Evolutionary conservation across 495 filamentous ascomycete species (phyloP), one percentile per base, ranked within the genome.

Genomic region (Xylaria palmicola): DNA sequence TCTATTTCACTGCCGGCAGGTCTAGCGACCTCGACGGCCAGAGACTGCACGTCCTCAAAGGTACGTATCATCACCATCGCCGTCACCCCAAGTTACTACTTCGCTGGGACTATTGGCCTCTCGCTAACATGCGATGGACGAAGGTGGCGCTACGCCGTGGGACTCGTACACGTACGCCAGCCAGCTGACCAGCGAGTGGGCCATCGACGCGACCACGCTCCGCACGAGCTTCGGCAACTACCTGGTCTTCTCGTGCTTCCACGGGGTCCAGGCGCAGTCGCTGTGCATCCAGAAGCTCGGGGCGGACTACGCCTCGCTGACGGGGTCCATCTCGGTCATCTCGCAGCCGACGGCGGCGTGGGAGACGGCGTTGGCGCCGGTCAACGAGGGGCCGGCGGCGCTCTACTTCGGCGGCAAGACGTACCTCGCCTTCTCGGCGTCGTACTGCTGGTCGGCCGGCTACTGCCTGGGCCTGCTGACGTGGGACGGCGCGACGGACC

Each of bases 361-460:
- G 75, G 82, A 85, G 56, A 75, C 71, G 0, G 79, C 80, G 15
- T 75, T 76, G 1, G 77, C 79, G 10, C 78, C 80, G 17, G 80
- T 85, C 26, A 84, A 84, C 50, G 85, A 85, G 52, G 84, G 84
- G 13, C 79, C 84, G 37, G 77, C 78, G 9, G 77, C 79, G 59
- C 64, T 74, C 39, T 79, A 71, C 56, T 72, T 72, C n/a, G 72
- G 71, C 56, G 81, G 79, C 8, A 74, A 72, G 32, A 77, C 77
- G 13, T 82, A 79, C 44, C 26, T 85, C 37, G 70, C 74, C 1
- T 85, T 77, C 68, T 80, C 78, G 2, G 82, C 81, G n/a, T 77
- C 73, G 53, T 74, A 74, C 53, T 84, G 81, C 72, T 79, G 79
- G 78, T 83, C 79, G 0, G 59, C 71, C 1, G 70, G 79, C 59